Evolutionary conservation across 2,329 filamentous ascomycete species (phyloP), one percentile per base, ranked within the genome.

Genomic region (Microcyclospora pomicola): DNA sequence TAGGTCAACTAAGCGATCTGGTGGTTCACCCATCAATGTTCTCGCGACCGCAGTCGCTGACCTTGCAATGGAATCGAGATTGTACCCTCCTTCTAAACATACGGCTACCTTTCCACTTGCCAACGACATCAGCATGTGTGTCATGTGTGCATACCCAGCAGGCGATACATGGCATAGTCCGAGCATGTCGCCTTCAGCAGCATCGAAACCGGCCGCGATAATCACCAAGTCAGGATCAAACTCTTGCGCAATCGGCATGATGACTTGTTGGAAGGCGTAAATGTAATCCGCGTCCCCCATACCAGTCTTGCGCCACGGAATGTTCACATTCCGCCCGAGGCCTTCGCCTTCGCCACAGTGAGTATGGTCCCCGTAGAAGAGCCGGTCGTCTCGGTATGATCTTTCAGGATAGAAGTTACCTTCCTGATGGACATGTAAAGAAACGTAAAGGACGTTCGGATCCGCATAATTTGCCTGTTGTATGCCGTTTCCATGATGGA

Each of bases 261-360:
- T 79, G 28, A 96, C 80, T 56, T 86, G 80, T 51, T 98, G 87
- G 51, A 98, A 98, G 1, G 91, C 91, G 35, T 85, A 88, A 64
- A 98, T 76, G 59, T 98, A 98, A 59, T 98, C 91, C 4, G 84
- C 87, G 59, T 98, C 91, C 1, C 86, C 86, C 85, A 98, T 95
- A 0, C 75, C 75, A 45, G 75, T 69, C 2, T 65, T 68, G 31
- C 65, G 80, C 77, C 77, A 81, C 0, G 77, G 77, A 38, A 81
- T 75, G 49, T 81, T 81, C 42, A 81, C 69, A 44, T 80, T 81
- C 61, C 67, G 73, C 40, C 77, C 77, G 27, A 71, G 41, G 2
- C 75, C 77, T 33, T 62, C 49, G 0, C 71, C 75, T 42, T 62
- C 61, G 12, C 77, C 77, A 43, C 72, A 76, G 44, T 74, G 72